Base-by-base conservation (phyloP, 176 grass and related monocot species). In the Carex pumila region DNA sequence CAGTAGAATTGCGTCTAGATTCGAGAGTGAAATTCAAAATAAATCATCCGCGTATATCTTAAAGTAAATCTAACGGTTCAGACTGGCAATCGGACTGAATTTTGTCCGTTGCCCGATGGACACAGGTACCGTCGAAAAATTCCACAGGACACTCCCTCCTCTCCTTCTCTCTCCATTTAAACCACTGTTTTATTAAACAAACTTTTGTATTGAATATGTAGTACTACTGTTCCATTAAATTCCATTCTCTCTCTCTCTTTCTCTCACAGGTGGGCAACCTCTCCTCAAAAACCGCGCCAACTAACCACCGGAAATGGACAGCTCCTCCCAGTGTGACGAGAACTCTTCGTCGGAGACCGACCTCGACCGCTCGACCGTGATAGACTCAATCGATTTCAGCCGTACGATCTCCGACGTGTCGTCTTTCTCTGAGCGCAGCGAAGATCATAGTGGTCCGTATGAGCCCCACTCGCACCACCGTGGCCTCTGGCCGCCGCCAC, bases 341-440 rank as follows among this genome's bases (percentile, higher is more conserved):
- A 91, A 87, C 56, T 95, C 86, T 15, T 89, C 90, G 85, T 70
- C 79, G 36, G 87, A 88, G 31, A 81, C 83, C 1, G 84, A 86
- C 70, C 79, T 87, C n/a, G 86, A 82, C 21, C 79, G 81, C 55
- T 94, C 92, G 10, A 93, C 93, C 34, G 74, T 55, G 6, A 70
- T 87, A 21, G 85, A 89, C 53, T 84, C 83, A 7, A 84, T 84
- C 50, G 88, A 90, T 83, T 91, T 89, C 70, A 95, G 96, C 87
- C 89, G 96, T 55, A 94, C 91, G 30, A 85, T 88, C 83, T 99
- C 96, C 12, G 85, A 93, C 55, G 88, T 89, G 30, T 99, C 96
- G 7, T 80, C 96, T 22, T 95, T 89, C 86, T 99, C 89, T 12
- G 96, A 95, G 81, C 86, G 45, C 50, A 95, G 43, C 66, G 91